Conservation (phyloP, 768 basidiomycete species). For the Ramaria sp. region DNA sequence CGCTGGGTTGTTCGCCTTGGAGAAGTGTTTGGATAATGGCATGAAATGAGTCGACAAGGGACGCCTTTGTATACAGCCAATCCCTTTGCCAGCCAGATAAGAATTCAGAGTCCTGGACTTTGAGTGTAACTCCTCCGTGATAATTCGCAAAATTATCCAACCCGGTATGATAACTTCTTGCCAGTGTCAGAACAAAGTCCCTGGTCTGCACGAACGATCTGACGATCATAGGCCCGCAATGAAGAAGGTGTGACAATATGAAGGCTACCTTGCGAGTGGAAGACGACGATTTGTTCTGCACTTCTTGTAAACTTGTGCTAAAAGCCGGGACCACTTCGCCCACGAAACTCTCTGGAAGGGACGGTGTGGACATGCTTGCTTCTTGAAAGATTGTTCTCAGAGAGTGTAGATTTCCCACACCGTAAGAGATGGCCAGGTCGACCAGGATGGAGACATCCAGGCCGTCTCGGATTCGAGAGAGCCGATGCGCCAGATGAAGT, state of each 20-base stretch:
- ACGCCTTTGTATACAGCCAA: background rate
- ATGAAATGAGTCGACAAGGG: constrained; percentile 4
- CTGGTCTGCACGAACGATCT: background rate
- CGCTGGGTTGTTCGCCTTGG: too few species aligned
- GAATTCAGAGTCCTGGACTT: background rate
- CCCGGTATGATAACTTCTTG: background rate
- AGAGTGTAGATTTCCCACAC: background rate
- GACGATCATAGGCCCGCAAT: background rate
- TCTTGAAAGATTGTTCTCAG: background rate
- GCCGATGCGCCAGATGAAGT: background rate
- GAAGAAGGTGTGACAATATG: background rate
- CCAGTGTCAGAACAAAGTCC: background rate
- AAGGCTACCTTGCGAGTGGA: background rate
- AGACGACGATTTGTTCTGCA: background rate
- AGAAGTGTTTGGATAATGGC: background rate
- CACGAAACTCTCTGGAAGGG: background rate
- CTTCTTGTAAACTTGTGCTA: background rate
- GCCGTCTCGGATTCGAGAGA: background rate
- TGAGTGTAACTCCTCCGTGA: background rate
- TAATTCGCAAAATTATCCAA: background rate
- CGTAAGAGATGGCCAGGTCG: constrained; percentile 3
- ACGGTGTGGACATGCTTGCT: background rate
- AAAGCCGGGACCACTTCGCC: constrained; percentile 3
- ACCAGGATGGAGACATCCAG: constrained; percentile 1
- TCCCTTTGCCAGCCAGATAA: background rate